These are phyloP conservation scores for Orychophragmus violaceus DNA, from an alignment of 345 rosid genomes.

Conservation along the genomic window DNA sequence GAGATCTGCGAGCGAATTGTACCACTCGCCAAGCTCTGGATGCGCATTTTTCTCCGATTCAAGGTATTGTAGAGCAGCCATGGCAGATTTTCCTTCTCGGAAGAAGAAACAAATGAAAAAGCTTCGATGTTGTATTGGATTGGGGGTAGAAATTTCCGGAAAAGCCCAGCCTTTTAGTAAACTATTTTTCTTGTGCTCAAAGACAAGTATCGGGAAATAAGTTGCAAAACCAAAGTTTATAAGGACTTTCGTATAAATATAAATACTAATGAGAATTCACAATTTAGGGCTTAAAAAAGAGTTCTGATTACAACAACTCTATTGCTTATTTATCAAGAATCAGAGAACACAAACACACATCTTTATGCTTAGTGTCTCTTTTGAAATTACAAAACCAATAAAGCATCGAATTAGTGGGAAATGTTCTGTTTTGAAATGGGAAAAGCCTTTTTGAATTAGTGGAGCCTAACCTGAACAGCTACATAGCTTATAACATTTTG, in stretches of 20 bases:
- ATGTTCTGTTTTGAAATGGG: too few species aligned
- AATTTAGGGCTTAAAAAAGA: neutral
- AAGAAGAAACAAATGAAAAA: constrained; percentile 21
- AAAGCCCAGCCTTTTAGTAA: constrained; percentile 22
- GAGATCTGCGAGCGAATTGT: constrained; percentile 76
- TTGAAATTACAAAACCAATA: too few species aligned
- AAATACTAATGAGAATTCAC: neutral
- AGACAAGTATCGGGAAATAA: constrained; percentile 16
- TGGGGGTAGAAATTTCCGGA: neutral
- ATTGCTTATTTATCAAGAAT: neutral
- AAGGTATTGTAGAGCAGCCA: too few species aligned
- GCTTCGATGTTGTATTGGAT: constrained; percentile 21
- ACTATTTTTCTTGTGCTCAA: constrained; percentile 32
- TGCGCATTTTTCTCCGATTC: constrained; percentile 51
- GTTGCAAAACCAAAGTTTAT: neutral
- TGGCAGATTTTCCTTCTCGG: too few species aligned
- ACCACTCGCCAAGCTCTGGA: constrained; percentile 88
- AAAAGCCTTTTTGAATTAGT: too few species aligned
- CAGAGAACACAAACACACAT: neutral
- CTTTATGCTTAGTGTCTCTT: neutral
- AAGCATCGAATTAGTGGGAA: too few species aligned
- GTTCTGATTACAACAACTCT: neutral
- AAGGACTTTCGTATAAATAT: constrained; percentile 7
- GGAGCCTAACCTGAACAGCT: constrained; percentile 51
- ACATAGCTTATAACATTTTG: constrained; percentile 46